Percentiles rank a stretch among this genome's conserved stretches.
Conservation (phyloP, 1,284 basidiomycete species). For the Apiotrichum laibachii region DNA sequence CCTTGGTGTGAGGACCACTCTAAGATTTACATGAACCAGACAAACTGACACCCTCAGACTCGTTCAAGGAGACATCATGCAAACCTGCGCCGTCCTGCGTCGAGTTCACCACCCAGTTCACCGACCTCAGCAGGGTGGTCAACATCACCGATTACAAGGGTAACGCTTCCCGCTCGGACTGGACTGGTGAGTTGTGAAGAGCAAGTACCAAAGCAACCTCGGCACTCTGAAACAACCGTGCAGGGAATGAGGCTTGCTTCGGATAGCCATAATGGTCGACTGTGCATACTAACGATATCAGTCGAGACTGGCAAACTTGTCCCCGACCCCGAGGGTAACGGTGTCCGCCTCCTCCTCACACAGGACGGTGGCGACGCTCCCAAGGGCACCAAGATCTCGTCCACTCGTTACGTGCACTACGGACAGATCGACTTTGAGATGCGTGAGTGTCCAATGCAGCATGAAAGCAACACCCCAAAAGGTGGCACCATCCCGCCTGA, state of each 20-base stretch:
- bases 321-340: constrained; percentile 57
- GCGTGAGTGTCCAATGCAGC: constrained; percentile 35
- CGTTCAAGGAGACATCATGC: constrained; percentile 64
- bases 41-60: constrained; percentile 41
- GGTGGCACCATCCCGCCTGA: too few relatives aligned
- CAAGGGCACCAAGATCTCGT: constrained; percentile 67
- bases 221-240: too few relatives aligned
- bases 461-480: neutral
- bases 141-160: constrained; percentile 64
- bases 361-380: constrained; percentile 32
- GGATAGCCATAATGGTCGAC: too few relatives aligned
- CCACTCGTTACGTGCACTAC: constrained; percentile 76
- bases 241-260: neutral
- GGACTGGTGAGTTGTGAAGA: constrained; percentile 33
- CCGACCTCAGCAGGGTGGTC: constrained; percentile 64
- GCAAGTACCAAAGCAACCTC: neutral
- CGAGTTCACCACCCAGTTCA: constrained; percentile 63
- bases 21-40: neutral
- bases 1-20: constrained; percentile 55
- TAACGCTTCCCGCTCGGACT: constrained; percentile 63
- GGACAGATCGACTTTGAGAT: constrained; percentile 68
- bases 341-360: constrained; percentile 62
- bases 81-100: constrained; percentile 68
- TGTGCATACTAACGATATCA: constrained; percentile 28
- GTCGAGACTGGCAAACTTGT: constrained; percentile 68